These are phyloP conservation scores for Baorangia bicolor DNA, from an alignment of 768 basidiomycete species.

Conservation along the genomic window DNA sequence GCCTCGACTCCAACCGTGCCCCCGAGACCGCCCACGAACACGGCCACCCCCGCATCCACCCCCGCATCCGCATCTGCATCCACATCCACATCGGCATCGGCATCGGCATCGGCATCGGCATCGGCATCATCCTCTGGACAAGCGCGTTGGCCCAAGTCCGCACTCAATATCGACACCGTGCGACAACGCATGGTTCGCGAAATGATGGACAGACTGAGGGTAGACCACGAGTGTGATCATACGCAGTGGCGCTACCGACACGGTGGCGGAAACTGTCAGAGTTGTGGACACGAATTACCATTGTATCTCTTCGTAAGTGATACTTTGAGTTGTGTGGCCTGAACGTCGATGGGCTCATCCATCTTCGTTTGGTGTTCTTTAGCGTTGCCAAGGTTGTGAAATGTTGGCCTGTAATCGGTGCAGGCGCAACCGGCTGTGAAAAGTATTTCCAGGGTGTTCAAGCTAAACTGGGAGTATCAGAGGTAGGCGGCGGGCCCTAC, in stretches of 20 bases:
- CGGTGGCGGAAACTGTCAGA: conserved; percentile 48
- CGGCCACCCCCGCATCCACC: neutral
- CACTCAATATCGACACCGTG: neutral
- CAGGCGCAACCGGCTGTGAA: conserved; percentile 36
- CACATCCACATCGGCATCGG: neutral
- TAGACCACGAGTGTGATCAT: conserved; percentile 53
- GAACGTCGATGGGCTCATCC: neutral
- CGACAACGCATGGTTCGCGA: conserved; percentile 27
- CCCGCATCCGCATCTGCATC: neutral
- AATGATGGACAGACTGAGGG: conserved; percentile 41
- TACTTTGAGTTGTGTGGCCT: neutral
- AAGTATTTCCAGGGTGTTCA: neutral
- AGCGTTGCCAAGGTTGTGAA: conserved; percentile 37
- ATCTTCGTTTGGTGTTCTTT: neutral
- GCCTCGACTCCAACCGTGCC: neutral
- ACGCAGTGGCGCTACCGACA: conserved; percentile 43
- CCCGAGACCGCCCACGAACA: neutral
- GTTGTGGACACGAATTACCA: conserved; percentile 41
- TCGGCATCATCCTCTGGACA: neutral
- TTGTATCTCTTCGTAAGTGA: conserved; percentile 50
- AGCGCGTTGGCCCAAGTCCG: neutral
- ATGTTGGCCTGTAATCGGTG: conserved; percentile 39
- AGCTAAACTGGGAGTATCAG: neutral
- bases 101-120: neutral
- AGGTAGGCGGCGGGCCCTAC: neutral